Conservation (phyloP, 2,329 filamentous ascomycete species). For the Pseudogymnoascus sp. region DNA sequence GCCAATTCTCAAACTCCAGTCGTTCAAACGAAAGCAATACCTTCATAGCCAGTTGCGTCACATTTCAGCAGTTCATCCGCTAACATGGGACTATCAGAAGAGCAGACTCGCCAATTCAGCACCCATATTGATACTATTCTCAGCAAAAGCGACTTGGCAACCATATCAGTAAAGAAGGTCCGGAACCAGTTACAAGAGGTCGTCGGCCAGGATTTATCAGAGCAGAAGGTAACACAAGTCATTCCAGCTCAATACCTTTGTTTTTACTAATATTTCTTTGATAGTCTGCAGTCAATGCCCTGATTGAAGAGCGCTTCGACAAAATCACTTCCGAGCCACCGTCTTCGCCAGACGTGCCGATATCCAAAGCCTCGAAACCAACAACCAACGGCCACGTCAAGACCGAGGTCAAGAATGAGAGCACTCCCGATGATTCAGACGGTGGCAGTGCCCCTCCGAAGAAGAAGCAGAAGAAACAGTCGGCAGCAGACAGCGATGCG, state of each 20-base stretch:
- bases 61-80: neutral
- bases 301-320: slow-evolving; percentile 50
- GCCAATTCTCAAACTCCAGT: neutral
- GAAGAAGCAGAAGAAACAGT: slow-evolving; percentile 56
- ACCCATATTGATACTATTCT: slow-evolving; percentile 33
- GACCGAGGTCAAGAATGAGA: slow-evolving; percentile 18
- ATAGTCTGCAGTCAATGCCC: slow-evolving; percentile 41
- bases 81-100: slow-evolving; percentile 14
- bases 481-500: slow-evolving; percentile 67
- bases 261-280: slow-evolving; percentile 3
- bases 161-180: slow-evolving; percentile 32
- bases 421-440: slow-evolving; percentile 13
- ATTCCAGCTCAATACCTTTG: neutral
- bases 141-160: slow-evolving; percentile 27
- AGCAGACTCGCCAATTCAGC: slow-evolving; percentile 26
- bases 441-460: slow-evolving; percentile 38
- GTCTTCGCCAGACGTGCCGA: neutral
- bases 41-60: neutral
- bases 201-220: slow-evolving; percentile 27
- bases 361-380: slow-evolving; percentile 10
- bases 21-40: neutral
- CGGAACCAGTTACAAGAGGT: slow-evolving; percentile 26
- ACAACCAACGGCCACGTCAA: slow-evolving; percentile 19
- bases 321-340: slow-evolving; percentile 29
- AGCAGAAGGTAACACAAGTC: slow-evolving; percentile 28